A percentile compares a stretch with the other conserved stretches of the same genome.
Conservation (phyloP, 257 asterid genomes). For the Solanum peruvianum region DNA sequence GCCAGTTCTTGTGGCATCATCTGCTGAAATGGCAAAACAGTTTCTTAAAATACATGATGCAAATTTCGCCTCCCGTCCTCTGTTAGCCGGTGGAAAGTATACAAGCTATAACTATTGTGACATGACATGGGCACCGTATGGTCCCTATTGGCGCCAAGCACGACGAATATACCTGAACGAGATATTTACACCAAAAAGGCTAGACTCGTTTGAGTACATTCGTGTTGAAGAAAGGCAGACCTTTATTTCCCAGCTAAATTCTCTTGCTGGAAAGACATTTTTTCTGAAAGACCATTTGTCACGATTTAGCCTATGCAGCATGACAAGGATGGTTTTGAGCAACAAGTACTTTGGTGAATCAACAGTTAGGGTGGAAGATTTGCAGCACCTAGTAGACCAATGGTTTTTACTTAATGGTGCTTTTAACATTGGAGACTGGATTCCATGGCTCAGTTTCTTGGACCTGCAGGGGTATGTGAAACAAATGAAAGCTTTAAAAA, state of each 20-base stretch:
- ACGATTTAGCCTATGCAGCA: neutral
- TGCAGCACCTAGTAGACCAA: constrained; percentile 12
- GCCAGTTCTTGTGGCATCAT: constrained; percentile 27
- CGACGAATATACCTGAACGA: constrained; percentile 12
- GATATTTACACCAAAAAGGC: constrained; percentile 5
- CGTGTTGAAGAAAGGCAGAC: constrained; percentile 10
- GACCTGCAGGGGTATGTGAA: constrained; percentile 34
- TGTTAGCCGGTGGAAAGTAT: constrained; percentile 23
- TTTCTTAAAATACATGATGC: constrained; percentile 21
- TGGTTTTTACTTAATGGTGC: constrained; percentile 19
- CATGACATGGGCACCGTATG: constrained; percentile 25
- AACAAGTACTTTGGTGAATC: constrained; percentile 7
- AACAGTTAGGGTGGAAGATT: neutral
- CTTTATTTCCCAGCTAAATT: constrained; percentile 7
- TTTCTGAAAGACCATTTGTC: constrained; percentile 8
- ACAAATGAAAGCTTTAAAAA: constrained; percentile 14
- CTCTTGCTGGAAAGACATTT: constrained; percentile 11
- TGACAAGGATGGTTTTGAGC: constrained; percentile 18
- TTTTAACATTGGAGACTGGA: constrained; percentile 32
- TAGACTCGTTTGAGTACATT: constrained; percentile 12
- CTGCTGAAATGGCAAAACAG: constrained; percentile 35
- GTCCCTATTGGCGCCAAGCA: constrained; percentile 25
- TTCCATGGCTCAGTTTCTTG: constrained; percentile 36
- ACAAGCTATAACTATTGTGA: constrained; percentile 9
- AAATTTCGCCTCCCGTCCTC: constrained; percentile 22